phyloP scores from a whole-genome alignment of 306 rosid species.

The Dicorynia guianensis region DNA sequence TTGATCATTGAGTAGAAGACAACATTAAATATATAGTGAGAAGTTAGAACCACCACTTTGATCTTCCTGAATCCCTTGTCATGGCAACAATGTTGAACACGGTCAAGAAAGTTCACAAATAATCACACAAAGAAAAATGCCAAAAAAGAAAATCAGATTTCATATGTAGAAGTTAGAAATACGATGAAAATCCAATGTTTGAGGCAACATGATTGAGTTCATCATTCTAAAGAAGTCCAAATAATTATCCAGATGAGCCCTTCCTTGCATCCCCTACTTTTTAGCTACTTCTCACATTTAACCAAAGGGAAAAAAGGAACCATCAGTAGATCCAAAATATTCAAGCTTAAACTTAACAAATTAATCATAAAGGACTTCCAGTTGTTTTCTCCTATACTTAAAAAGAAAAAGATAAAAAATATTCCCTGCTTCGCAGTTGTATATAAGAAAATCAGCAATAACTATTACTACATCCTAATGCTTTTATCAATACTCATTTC shows the following conservation, averaged over 20 bases:
- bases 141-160: not conserved
- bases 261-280: not conserved
- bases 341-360: not conserved
- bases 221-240: not conserved
- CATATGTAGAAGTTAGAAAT: no score
- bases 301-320: not conserved
- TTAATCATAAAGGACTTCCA: not conserved
- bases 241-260: not conserved
- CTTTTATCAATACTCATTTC: slow-evolving; percentile 11
- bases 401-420: not conserved
- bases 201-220: not conserved
- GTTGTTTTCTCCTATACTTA: no score
- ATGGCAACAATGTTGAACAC: slow-evolving; percentile 9
- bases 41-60: slow-evolving; percentile 1
- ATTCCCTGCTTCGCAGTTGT: not conserved
- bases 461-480: slow-evolving; percentile 17
- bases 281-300: not conserved
- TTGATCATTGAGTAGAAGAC: no score
- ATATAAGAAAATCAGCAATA: not conserved
- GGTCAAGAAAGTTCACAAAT: slow-evolving; percentile 28
- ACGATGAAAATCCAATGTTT: no score
- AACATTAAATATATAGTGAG: no score
- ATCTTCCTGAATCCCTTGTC: slow-evolving; percentile 27
- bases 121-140: slow-evolving; percentile 15
- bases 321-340: not conserved